Base-by-base conservation (phyloP, 495 filamentous ascomycete species). In the Lophium mytilinum region DNA sequence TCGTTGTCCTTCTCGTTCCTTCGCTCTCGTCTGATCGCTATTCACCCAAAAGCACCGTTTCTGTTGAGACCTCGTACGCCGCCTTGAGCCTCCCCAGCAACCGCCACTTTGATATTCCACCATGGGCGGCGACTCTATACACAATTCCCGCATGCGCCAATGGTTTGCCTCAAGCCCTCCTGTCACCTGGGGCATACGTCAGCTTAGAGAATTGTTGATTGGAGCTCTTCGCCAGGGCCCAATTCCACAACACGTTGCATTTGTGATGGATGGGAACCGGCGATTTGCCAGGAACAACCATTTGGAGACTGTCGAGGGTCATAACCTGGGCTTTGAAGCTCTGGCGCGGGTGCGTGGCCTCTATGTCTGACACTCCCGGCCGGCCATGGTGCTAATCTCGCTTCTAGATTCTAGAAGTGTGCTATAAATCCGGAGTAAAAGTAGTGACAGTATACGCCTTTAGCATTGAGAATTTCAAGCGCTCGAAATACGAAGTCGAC, bases 391-490 rank as follows among this genome's bases (percentile, higher is more conserved):
- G 37, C 35, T 17, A 19, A 58, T 14, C 42, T 35, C 40, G 2
- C 9, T 21, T 19, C 7, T 66, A 90, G 87, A 88, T 97, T 49
- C 83, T 98, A 12, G 93, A 98, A 72, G 88, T 98, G 34, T 97
- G 94, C 78, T 98, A 97, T 75, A 93, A 94, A 67, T 88, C 86
- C 55, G 93, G 93, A 15, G 87, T 98, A 33, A 87, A 90, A 69
- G 90, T 94, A 4, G 93, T 98, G 12, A 96, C 93, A 0, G 88
- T 98, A 52, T 98, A 97, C 71, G 93, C 93, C 4, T 98, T 98
- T 77, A 93, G 88, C 64, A 95, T 97, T 68, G 93, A 97, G 72
- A 98, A 98, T 74, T 98, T 96, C 77, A 95, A 97, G 70, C 83
- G 93, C 5, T 91, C 90, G n/a, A 91, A 90, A 69, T 92, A 95